These are phyloP conservation scores for Lentinula guzmanii DNA, from an alignment of 768 basidiomycete genomes.

Conservation along the genomic window DNA sequence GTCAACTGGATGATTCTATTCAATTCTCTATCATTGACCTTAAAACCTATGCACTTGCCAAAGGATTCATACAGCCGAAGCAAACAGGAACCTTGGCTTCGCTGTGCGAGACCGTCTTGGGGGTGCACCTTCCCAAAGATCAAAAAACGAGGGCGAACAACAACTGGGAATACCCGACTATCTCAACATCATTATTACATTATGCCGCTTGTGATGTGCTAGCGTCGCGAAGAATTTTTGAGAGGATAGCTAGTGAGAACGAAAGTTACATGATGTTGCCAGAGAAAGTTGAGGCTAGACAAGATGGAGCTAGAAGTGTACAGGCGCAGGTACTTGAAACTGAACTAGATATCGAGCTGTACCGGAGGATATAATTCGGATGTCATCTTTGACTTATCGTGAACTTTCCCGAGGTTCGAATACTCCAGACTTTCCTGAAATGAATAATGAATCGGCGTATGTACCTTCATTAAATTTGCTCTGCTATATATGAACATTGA, in stretches of 20 bases:
- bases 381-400: too few species aligned
- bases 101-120: constrained; percentile 6
- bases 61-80: constrained; percentile 4
- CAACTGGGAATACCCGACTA: constrained; percentile 12
- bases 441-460: too few species aligned
- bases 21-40: constrained; percentile 11
- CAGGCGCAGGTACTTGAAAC: background rate
- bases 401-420: too few species aligned
- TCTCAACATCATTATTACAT: constrained; percentile 4
- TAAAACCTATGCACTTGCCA: constrained; percentile 8
- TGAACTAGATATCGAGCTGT: background rate
- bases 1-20: background rate
- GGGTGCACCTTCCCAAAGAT: constrained; percentile 8
- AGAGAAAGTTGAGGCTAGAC: background rate
- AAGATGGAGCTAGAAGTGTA: background rate
- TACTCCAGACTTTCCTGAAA: too few species aligned
- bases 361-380: background rate
- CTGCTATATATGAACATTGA: constrained; percentile 15
- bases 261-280: too few species aligned
- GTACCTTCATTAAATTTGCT: too few species aligned
- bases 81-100: constrained; percentile 4
- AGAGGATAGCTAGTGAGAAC: background rate
- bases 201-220: constrained; percentile 11
- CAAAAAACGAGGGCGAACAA: constrained; percentile 3
- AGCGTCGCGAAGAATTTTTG: constrained; percentile 8